Evolutionary conservation across 169 alveolate species (phyloP).

Genomic region (Babesia caballi): DNA sequence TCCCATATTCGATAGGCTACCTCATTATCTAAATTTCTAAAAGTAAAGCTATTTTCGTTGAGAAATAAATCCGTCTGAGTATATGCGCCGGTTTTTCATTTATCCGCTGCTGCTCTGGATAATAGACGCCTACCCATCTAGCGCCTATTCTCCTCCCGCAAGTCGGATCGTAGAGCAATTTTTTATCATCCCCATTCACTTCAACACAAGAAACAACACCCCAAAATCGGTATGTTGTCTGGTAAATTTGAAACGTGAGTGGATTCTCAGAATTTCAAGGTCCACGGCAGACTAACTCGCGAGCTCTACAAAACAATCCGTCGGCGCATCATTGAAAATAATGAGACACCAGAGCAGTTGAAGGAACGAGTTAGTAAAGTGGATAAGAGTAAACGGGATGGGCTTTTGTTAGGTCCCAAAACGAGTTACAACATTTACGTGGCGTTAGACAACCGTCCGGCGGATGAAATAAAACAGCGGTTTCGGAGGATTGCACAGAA

Average conservation of each 20-base stretch:
- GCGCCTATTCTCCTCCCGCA: neutral
- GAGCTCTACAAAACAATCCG: constrained; percentile 44
- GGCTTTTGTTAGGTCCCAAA: constrained; percentile 41
- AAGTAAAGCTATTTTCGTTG: too few relatives aligned
- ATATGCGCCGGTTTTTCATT: neutral
- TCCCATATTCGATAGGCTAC: too few relatives aligned
- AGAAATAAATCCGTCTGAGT: neutral
- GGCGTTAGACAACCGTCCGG: constrained; percentile 25
- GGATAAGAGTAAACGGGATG: constrained; percentile 30
- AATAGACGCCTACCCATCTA: neutral
- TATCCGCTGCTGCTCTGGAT: neutral
- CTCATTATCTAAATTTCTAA: too few relatives aligned
- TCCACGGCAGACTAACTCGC: constrained; percentile 15
- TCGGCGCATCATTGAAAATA: constrained; percentile 16
- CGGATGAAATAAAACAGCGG: constrained; percentile 33
- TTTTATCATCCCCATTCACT: neutral
- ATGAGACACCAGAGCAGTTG: constrained; percentile 29
- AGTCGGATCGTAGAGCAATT: neutral
- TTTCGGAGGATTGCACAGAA: constrained; percentile 26
- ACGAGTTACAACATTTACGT: constrained; percentile 47
- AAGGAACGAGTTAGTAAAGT: constrained; percentile 3
- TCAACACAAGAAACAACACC: neutral
- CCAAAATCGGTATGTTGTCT: constrained; percentile 1
- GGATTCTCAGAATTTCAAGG: neutral
- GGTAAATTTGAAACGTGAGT: neutral